phyloP scores from a whole-genome alignment of 768 basidiomycete genomes.

The Tulasnella sp. region DNA sequence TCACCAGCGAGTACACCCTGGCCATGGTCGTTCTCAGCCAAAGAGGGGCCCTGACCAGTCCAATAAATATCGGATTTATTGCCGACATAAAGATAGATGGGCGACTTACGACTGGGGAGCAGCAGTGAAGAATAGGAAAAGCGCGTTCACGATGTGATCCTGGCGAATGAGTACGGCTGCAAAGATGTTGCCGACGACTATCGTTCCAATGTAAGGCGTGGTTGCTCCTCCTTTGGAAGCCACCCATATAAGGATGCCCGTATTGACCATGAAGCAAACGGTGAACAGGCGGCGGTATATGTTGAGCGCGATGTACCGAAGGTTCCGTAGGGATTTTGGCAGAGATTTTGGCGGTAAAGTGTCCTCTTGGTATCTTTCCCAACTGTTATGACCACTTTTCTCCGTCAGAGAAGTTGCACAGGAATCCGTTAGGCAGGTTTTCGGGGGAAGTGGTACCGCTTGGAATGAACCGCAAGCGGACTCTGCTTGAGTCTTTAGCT shows the following conservation, averaged over 20 bases:
- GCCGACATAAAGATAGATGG: not conserved
- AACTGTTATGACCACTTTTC: conserved; percentile 24
- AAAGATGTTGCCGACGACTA: conserved; percentile 17
- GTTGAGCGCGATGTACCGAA: conserved; percentile 48
- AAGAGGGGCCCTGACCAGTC: not conserved
- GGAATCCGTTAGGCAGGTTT: not conserved
- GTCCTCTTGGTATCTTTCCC: conserved; percentile 49
- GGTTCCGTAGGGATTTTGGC: conserved; percentile 28
- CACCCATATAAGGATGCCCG: conserved; percentile 38
- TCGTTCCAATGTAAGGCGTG: not conserved
- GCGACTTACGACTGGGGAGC: conserved; percentile 16
- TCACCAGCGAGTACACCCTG: conserved; percentile 10
- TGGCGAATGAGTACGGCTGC: conserved; percentile 16
- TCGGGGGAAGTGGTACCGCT: not conserved
- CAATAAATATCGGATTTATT: not conserved
- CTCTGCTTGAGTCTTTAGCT: not conserved
- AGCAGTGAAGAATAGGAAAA: conserved; percentile 10
- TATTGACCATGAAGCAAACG: conserved; percentile 44
- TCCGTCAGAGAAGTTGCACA: conserved; percentile 2
- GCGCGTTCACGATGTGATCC: conserved; percentile 15
- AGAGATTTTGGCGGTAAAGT: conserved; percentile 41
- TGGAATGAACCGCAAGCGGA: not conserved
- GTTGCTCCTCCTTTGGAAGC: not conserved
- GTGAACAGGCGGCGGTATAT: conserved; percentile 51
- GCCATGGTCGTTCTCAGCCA: conserved; percentile 7